Base-by-base conservation (phyloP, 371 early-diverging fungal species). In the Mortierella sp. region DNA sequence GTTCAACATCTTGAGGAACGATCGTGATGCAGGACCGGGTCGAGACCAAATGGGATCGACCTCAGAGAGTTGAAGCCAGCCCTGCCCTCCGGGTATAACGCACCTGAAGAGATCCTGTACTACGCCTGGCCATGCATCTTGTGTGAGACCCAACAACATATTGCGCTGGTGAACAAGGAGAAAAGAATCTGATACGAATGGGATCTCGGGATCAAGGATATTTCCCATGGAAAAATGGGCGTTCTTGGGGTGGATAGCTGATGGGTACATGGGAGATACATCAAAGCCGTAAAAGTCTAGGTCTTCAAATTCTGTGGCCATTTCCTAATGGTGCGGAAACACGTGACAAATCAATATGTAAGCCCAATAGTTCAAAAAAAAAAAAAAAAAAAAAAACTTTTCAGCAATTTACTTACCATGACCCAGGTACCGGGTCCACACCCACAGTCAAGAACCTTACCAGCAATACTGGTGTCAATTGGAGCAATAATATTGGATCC, bases 171-270 rank as follows among this genome's bases (percentile, higher is more conserved):
- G 83, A 23, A 89, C 80, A 22, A 83, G 85, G 35, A 87, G 81
- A 61, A 87, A 87, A 1, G 83, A 64, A 12, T 79, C 82, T 5
- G 86, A 83, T 28, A 66, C 51, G 64, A 84, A 89, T 1, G 90
- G 86, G 28, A 89, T 76, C 54, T 80, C 81, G 17, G 84, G 83
- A 5, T 83, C 75, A 22, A 86, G 74, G 2, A 88, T 70, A 49
- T 88, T 78, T 15, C 86, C 86, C 55, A 85, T 74, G 0, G 72
- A 67, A 59, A 89, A 89, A 42, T 86, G 82, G 0, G 88, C 83
- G 55, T 89, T 89, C 57, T 61, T 68, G 9, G 90, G 90, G 42
- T 88, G 87, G 58, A 87, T 89, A 2, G 86, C 68, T 2, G 79
- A 78, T 2, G 90, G 90, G 61, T 86, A 89, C 83, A 86, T 83